Evolutionary conservation across 139 green algal genomes (phyloP), one percentile per base, ranked within the genome.

Genomic region (Volvox reticuliferus): DNA sequence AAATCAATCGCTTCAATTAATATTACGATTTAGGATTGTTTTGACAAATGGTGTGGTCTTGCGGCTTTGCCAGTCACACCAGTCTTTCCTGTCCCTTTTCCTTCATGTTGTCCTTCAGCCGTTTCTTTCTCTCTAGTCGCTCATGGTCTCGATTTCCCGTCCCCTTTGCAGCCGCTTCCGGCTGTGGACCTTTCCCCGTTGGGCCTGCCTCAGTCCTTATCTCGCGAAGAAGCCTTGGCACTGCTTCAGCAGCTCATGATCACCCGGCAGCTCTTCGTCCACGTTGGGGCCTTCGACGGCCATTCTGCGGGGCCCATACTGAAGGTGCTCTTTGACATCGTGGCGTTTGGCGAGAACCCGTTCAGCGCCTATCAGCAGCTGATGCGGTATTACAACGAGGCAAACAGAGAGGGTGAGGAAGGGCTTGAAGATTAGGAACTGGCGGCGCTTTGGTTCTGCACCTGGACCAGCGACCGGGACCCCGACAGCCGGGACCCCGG

Each of bases 191-290:
- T 89, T 26, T 35, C 36, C 28, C 85, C 85, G 18, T 68, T 89
- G 69, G 69, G 36, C 6, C 37, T 89, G 37, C 44, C 69, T 1
- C 26, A 2, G 12, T n/a, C 69, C 14, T 26, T 82, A 17, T 33
- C n/a, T 0, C 2, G n/a, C n/a, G 24, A 13, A 0, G 37, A 89
- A 26, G 28, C 19, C 19, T 0, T 22, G n/a, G 44, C n/a, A 36
- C 24, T 89, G 36, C 85, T 89, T 44, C 37, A 82, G 69, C 69
- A 61, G 28, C 85, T 89, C 9, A 19, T 89, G 69, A 44, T 30
- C 44, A 75, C 37, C 28, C 28, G 69, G 16, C 69, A 82, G 85
- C 85, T 89, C 0, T 62, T 82, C 5, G n/a, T 2, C 16, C 69
- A 75, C 37, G 2, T 37, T 14, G 85, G 69, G 6, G 85, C n/a